These are phyloP conservation scores for Podila epigama DNA, from an alignment of 192 early-diverging fungal genomes.

Conservation along the genomic window DNA sequence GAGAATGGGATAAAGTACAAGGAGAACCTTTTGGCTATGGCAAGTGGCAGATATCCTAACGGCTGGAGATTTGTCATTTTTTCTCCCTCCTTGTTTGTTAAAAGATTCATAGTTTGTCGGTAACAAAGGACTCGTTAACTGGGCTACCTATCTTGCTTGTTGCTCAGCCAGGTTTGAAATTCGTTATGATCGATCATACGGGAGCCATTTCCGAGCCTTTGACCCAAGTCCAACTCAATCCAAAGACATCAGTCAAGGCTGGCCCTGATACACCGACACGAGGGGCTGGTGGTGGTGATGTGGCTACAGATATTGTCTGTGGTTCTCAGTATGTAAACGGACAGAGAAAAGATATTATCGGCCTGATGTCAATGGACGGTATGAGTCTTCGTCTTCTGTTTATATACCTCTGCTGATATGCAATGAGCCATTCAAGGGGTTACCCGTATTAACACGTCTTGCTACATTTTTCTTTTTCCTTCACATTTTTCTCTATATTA, in stretches of 20 bases:
- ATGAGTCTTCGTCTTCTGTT: neutral
- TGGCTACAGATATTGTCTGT: slow-evolving; percentile 57
- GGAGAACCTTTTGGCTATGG: no score
- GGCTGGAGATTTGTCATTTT: neutral
- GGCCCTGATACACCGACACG: slow-evolving; percentile 20
- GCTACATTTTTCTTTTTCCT: neutral
- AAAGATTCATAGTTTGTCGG: slow-evolving; percentile 57
- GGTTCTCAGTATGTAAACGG: slow-evolving; percentile 45
- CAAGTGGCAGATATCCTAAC: no score
- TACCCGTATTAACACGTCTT: no score
- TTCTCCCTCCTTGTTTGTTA: neutral
- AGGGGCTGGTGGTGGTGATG: slow-evolving; percentile 21
- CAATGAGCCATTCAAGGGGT: no score
- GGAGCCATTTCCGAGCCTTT: slow-evolving; percentile 35
- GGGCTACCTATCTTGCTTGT: slow-evolving; percentile 56
- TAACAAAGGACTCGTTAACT: slow-evolving; percentile 49
- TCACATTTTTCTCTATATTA: neutral
- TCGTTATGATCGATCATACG: slow-evolving; percentile 32
- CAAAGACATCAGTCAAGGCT: neutral
- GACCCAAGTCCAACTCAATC: slow-evolving; percentile 25
- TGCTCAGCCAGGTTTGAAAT: slow-evolving; percentile 60
- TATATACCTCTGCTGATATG: neutral
- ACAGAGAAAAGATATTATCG: slow-evolving; percentile 52
- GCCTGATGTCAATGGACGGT: slow-evolving; percentile 67
- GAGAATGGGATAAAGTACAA: neutral